phyloP scores from a whole-genome alignment of 148 eudicot genomes.

The Simmondsia chinensis region DNA sequence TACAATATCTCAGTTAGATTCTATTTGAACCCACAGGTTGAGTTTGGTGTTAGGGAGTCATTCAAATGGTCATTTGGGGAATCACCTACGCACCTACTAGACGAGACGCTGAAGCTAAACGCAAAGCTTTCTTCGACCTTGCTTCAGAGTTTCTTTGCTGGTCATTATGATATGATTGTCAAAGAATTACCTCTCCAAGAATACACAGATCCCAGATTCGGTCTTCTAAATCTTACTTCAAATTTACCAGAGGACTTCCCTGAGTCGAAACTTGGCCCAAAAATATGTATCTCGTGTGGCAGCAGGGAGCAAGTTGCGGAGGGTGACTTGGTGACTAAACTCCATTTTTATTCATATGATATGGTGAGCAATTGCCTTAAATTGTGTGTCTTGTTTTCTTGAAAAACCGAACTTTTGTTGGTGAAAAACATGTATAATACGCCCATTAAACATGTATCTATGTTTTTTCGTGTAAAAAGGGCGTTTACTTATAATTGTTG shows the following conservation, averaged over 20 bases:
- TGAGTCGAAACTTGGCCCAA: constrained; percentile 60
- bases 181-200: constrained; percentile 64
- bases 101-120: constrained; percentile 50
- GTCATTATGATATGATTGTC: constrained; percentile 46
- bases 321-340: constrained; percentile 57
- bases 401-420: too few relatives aligned
- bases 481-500: too few relatives aligned
- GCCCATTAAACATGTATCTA: too few relatives aligned
- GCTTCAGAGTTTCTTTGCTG: constrained; percentile 45
- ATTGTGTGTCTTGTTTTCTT: too few relatives aligned
- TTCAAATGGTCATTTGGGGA: constrained; percentile 47
- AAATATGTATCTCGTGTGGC: constrained; percentile 57
- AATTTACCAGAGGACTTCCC: constrained; percentile 46
- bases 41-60: constrained; percentile 42
- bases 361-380: constrained; percentile 49
- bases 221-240: constrained; percentile 60
- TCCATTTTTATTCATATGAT: constrained; percentile 52
- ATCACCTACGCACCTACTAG: constrained; percentile 29
- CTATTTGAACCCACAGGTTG: too few relatives aligned
- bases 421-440: too few relatives aligned
- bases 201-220: constrained; percentile 56
- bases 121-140: constrained; percentile 52
- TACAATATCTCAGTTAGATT: too few relatives aligned
- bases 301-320: constrained; percentile 51
- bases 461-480: too few relatives aligned